Percentiles rank a stretch among this genome's conserved stretches.
phyloP scores from a whole-genome alignment of 2,329 filamentous ascomycete genomes.

The Phyllosticta capitalensis region DNA sequence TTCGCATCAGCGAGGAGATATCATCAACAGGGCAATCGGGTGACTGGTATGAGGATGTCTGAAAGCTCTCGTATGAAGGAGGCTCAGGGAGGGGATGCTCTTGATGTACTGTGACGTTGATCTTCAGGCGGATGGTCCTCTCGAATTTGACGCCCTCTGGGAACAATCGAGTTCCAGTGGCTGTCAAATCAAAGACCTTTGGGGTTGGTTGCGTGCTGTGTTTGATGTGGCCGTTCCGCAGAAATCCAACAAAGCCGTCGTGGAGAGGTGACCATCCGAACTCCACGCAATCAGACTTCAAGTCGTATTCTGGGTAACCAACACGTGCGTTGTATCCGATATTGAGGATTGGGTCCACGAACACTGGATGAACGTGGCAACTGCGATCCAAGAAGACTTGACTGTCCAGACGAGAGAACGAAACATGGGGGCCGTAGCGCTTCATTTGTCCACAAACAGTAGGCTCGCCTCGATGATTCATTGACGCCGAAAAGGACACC shows the following conservation, averaged over 20 bases:
- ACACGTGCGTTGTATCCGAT: constrained; percentile 1
- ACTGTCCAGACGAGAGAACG: constrained; percentile 15
- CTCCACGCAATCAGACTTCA: constrained; percentile 13
- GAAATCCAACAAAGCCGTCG: constrained; percentile 17
- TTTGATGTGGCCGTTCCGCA: constrained; percentile 5
- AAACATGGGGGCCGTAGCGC: constrained; percentile 18
- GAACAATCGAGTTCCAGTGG: constrained; percentile 17
- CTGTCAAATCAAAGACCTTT: constrained; percentile 14
- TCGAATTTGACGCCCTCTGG: constrained; percentile 22
- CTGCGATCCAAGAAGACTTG: constrained; percentile 13
- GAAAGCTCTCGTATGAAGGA: neutral
- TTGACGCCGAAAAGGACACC: constrained; percentile 13
- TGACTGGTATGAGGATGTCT: neutral
- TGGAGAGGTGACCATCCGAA: constrained; percentile 17
- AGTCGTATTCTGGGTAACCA: constrained; percentile 10
- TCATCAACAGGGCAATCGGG: neutral
- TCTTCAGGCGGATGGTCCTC: constrained; percentile 20
- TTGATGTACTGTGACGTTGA: constrained; percentile 15
- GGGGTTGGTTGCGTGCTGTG: constrained; percentile 1
- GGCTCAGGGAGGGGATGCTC: neutral
- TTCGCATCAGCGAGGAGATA: neutral
- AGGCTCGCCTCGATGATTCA: constrained; percentile 4
- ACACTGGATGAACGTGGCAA: constrained; percentile 18
- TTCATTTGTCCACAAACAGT: constrained; percentile 16
- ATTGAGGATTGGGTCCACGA: constrained; percentile 8